A percentile compares a stretch with the other conserved stretches of the same genome.
Evolutionary conservation across 2,329 filamentous ascomycete genomes (phyloP).

Genomic region (Cercospora janseana): DNA sequence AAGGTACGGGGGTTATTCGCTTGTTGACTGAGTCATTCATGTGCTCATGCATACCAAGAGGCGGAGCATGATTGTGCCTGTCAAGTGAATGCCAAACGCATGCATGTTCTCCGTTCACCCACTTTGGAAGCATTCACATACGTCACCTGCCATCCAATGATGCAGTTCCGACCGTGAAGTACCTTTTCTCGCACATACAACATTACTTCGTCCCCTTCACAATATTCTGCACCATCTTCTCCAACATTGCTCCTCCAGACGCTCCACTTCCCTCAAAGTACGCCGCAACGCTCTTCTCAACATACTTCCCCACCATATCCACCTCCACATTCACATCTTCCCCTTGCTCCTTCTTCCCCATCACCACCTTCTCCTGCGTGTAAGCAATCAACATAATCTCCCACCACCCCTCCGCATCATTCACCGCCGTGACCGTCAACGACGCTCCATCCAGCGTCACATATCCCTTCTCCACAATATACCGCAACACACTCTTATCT

Average conservation of each 20-base stretch:
- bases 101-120: too few relatives aligned
- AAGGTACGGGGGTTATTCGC: too few relatives aligned
- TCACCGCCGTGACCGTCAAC: constrained; percentile 82
- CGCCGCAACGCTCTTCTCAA: constrained; percentile 82
- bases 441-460: constrained; percentile 92
- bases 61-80: too few relatives aligned
- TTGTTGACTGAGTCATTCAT: too few relatives aligned
- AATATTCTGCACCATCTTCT: constrained; percentile 61
- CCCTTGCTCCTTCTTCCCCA: constrained; percentile 72
- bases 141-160: too few relatives aligned
- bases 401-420: constrained; percentile 81
- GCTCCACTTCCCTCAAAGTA: constrained; percentile 64
- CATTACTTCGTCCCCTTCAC: constrained; percentile 45
- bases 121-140: too few relatives aligned
- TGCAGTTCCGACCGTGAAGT: too few relatives aligned
- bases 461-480: constrained; percentile 95
- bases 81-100: too few relatives aligned
- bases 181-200: too few relatives aligned
- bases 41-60: too few relatives aligned
- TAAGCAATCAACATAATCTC: constrained; percentile 98
- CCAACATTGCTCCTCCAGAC: constrained; percentile 50
- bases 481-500: constrained; percentile 68
- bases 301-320: constrained; percentile 82
- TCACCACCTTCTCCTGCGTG: constrained; percentile 87
- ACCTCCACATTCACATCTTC: constrained; percentile 91